Conservation (phyloP, 192 early-diverging fungal species). For the Coemansia sp. region DNA sequence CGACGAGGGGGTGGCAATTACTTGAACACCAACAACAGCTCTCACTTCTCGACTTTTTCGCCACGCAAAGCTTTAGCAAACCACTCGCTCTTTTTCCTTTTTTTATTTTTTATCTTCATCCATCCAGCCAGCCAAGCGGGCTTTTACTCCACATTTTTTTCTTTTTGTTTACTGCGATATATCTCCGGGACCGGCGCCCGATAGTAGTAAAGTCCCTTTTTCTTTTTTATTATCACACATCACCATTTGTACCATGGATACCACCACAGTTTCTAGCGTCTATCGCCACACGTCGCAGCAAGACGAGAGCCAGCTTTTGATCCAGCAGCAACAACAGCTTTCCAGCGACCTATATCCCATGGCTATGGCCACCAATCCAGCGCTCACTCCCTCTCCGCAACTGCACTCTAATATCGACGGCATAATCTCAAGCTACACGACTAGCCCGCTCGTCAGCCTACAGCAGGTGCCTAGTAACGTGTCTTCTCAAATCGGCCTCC, state of each 20-base stretch:
- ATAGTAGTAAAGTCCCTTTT: not conserved
- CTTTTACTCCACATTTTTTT: not conserved
- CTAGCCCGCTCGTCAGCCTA: not conserved
- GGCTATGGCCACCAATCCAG: not conserved
- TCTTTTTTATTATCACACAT: not conserved
- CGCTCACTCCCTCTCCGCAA: not conserved
- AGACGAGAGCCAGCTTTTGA: not conserved
- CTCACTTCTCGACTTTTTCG: not conserved
- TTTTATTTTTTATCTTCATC: no score
- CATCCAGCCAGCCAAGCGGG: no score
- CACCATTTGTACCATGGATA: not conserved
- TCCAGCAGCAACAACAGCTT: not conserved
- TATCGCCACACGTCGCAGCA: not conserved
- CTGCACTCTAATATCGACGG: not conserved
- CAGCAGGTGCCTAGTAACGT: not conserved
- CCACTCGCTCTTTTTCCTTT: not conserved
- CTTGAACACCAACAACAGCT: not conserved
- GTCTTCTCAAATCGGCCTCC: not conserved
- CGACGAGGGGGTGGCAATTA: not conserved
- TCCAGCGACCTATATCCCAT: slow-evolving; percentile 1
- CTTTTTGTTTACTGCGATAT: not conserved
- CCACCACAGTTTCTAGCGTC: not conserved
- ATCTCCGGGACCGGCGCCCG: no score
- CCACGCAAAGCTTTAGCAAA: not conserved
- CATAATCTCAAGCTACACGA: not conserved